Evolutionary conservation across 2,329 filamentous ascomycete genomes (phyloP).

Genomic region (Colletotrichum musae): DNA sequence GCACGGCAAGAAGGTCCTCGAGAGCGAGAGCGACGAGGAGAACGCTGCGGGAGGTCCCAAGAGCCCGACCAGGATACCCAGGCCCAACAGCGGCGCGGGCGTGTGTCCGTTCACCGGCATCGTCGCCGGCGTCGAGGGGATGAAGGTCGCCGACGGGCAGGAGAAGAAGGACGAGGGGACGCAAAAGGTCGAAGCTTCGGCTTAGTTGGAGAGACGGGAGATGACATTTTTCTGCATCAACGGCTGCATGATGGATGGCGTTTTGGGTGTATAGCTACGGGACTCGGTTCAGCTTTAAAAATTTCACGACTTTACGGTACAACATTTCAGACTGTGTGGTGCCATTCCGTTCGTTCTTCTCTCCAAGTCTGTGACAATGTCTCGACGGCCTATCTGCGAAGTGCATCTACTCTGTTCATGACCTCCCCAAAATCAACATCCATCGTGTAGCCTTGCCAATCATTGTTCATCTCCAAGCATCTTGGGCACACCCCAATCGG

Average conservation of each 20-base stretch:
- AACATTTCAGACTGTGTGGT: not conserved
- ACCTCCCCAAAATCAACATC: no score
- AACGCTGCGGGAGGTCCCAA: conserved; percentile 2
- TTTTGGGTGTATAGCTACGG: conserved; percentile 4
- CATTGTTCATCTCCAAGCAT: no score
- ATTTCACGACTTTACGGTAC: not conserved
- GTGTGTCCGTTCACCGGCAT: conserved; percentile 48
- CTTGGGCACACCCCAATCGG: no score
- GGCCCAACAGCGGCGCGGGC: conserved; percentile 32
- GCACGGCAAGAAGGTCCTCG: conserved; percentile 72
- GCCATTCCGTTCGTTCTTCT: not conserved
- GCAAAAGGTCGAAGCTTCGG: conserved; percentile 21
- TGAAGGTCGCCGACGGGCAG: conserved; percentile 1
- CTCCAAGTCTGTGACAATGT: no score
- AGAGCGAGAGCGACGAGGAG: conserved; percentile 54
- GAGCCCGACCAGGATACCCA: conserved; percentile 40
- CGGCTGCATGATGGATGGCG: conserved; percentile 21
- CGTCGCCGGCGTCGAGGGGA: conserved; percentile 24
- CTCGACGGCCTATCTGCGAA: no score
- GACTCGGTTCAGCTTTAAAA: not conserved
- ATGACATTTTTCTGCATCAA: not conserved
- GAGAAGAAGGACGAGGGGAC: conserved; percentile 10
- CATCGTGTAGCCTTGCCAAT: no score
- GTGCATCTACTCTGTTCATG: no score
- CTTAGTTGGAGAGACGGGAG: not conserved